Evolutionary conservation across 352 stramenopile species (phyloP).

Genomic region (Elongisporangium prolatum): DNA sequence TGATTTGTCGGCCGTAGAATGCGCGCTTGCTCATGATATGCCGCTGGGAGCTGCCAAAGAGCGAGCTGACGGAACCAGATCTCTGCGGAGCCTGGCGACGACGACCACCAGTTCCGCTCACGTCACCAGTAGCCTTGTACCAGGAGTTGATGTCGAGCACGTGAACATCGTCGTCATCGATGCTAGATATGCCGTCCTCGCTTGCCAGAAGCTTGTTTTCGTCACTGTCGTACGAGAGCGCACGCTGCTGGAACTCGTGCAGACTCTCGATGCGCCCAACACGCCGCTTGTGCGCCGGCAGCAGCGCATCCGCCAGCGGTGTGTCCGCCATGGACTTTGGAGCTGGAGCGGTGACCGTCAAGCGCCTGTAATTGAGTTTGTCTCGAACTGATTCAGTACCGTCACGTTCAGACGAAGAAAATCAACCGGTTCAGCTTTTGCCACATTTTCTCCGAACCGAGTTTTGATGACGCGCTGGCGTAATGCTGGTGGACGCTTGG

Average conservation of each 20-base stretch:
- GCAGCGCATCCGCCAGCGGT: slow-evolving; percentile 26
- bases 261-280: slow-evolving; percentile 69
- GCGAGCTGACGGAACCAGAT: slow-evolving; percentile 44
- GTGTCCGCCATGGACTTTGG: neutral
- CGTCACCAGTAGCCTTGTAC: slow-evolving; percentile 5
- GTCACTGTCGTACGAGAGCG: slow-evolving; percentile 45
- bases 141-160: slow-evolving; percentile 7
- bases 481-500: neutral
- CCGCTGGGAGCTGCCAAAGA: slow-evolving; percentile 53
- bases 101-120: slow-evolving; percentile 20
- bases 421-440: neutral
- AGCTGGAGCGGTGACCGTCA: neutral
- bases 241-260: slow-evolving; percentile 82
- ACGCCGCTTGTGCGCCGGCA: slow-evolving; percentile 65
- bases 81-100: slow-evolving; percentile 32
- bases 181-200: neutral
- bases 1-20: slow-evolving; percentile 64
- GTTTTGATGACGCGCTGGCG: neutral
- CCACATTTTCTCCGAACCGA: neutral
- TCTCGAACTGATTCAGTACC: neutral
- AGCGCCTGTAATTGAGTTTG: neutral
- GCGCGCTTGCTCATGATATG: slow-evolving; percentile 28
- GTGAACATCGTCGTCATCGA: slow-evolving; percentile 9
- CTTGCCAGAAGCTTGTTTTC: slow-evolving; percentile 2
- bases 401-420: neutral